Base-by-base conservation (phyloP, 2,329 filamentous ascomycete genomes). In the Scedosporium apiospermum region DNA sequence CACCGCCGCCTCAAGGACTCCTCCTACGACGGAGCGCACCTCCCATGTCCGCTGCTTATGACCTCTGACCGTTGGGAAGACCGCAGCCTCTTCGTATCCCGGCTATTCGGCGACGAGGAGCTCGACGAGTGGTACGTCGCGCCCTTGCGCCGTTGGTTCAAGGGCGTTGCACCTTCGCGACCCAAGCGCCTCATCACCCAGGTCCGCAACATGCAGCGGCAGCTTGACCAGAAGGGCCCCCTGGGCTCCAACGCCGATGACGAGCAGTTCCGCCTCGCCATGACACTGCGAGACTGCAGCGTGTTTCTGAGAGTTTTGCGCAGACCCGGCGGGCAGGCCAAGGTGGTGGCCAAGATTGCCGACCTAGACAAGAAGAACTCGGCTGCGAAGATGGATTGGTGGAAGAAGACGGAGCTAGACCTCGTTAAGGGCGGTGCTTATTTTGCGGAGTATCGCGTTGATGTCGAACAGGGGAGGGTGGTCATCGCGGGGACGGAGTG, bases 221-320 rank as follows among this genome's bases (percentile, higher is more conserved):
- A 72, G 5, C 71, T 79, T 23, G 82, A 84, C 65, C 69, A 73
- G 1, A 71, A 67, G 0, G 76, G 77, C 0, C 78, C 82, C 21
- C 72, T 83, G 2, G 67, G 74, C 2, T 74, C 76, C 7, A 71
- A 77, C 57, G 71, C 71, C 1, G 69, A 72, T 3, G 73, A 80
- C 42, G 70, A 75, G 10, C 76, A 81, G 30, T 86, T 89, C 64
- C 80, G 83, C 12, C 77, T 90, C 6, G 88, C 89, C 63, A 93
- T 93, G 90, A 93, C 90, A 3, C 72, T 95, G 66, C 79, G 90
- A 59, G 90, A 95, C 76, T 92, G 90, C 71, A 90, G 88, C 3
- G 82, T 90, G 68, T 92, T 88, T 69, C 77, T 91, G 49, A 83
- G 84, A 68, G 80, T 91, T 10, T 26, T 62, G 49, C 53, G 26